These are phyloP conservation scores for Pythium dissimile DNA, from an alignment of 352 stramenopile genomes.

Conservation along the genomic window DNA sequence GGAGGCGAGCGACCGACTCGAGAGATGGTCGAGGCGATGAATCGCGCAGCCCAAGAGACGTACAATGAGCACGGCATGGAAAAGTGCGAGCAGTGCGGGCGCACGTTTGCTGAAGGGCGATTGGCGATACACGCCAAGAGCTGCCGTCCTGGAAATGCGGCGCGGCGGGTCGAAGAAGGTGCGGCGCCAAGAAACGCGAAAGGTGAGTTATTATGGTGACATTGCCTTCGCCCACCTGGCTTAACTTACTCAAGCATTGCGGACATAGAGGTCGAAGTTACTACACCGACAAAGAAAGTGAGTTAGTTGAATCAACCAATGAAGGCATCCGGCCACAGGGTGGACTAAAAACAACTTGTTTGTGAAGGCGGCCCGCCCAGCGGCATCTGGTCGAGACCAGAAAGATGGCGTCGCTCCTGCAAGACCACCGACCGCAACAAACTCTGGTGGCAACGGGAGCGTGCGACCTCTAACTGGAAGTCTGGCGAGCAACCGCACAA, in stretches of 20 bases:
- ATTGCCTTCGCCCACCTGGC: background rate
- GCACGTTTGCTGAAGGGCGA: conserved; percentile 71
- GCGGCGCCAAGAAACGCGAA: conserved; percentile 53
- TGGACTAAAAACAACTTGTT: too few species aligned
- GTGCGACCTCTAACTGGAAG: conserved; percentile 27
- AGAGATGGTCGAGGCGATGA: conserved; percentile 67
- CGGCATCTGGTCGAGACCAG: background rate
- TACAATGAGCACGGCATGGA: conserved; percentile 80
- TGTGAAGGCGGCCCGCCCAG: background rate
- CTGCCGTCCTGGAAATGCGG: conserved; percentile 37
- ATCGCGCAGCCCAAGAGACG: conserved; percentile 53
- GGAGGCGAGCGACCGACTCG: conserved; percentile 30
- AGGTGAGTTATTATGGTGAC: conserved; percentile 22
- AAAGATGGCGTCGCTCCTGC: background rate
- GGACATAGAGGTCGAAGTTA: too few species aligned
- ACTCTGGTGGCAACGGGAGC: background rate
- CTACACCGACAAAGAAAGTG: conserved; percentile 18
- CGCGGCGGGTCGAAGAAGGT: conserved; percentile 48
- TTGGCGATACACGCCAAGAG: conserved; percentile 69
- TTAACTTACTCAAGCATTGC: background rate
- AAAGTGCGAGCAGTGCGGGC: conserved; percentile 67
- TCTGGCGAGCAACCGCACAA: conserved; percentile 62
- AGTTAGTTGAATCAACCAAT: too few species aligned
- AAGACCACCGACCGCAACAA: background rate
- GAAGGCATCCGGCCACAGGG: too few species aligned